Base-by-base conservation (phyloP, 805 yeast genomes). In the Cyberlindnera nakhonratchasimensis region DNA sequence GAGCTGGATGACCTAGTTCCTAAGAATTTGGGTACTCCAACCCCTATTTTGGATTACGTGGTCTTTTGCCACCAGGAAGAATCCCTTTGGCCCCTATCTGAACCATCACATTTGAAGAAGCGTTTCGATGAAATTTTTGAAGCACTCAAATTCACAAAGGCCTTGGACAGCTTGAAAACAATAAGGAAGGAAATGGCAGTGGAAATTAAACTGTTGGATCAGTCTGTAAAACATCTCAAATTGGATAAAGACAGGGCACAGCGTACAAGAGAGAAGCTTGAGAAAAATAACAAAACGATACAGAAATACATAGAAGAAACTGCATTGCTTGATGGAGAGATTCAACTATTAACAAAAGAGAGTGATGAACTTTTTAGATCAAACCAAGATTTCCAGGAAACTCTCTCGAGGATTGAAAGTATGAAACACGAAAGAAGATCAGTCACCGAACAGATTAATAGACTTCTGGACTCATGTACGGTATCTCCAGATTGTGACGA, bases 11-110 rank as follows among this genome's bases (percentile, higher is more conserved):
- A 72, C 5, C 83, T 83, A 42, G 81, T 93, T 29, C 97, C 98
- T 2, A 70, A 74, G 19, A 81, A 80, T 48, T 69, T 93, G 42
- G 99, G 99, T 6, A 96, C 90, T 1, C 85, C 96, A 0, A 77
- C 79, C 45, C 86, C 98, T 0, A 79, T 93, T 41, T 65, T 93
- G 39, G 96, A 91, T 51, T 87, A 88, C 59, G 99, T 93, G 31
- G 82, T 91, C 2, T 93, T 93, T 64, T 91, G 99, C 57, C 99
- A 93, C 58, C 99, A 93, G 61, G 99, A 93, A 57, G 99, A 93
- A 46, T 82, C 91, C 53, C 64, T 88, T 22, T 93, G 99, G 99
- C 99, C 99, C 2, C 69, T 93, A 36, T 78, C 90, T 52, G 99
- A 93, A 62, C 95, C 99, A 1, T 73, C 95, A 2, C 75, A 75